Base-by-base conservation (phyloP, 768 basidiomycete species). In the Pleurotus platypus region DNA sequence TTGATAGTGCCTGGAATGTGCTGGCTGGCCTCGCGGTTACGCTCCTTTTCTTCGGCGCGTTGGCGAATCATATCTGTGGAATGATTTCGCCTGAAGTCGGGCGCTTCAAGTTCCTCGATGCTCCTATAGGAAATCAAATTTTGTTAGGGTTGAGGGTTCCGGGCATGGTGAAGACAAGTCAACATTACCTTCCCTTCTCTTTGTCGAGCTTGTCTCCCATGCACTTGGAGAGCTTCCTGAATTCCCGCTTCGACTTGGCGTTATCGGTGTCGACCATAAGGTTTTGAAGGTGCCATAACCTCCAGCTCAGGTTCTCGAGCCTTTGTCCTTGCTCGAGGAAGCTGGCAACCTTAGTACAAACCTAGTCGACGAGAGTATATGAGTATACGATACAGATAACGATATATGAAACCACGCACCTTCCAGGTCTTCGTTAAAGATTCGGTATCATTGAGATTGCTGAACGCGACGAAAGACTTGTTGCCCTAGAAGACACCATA, bases 141-240 rank as follows among this genome's bases (percentile, higher is more conserved):
- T 57, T 40, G 60, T 68, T 62, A 74, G 71, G 72, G 72, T 67
- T 61, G 50, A 72, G 72, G 71, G 70, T 70, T 71, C 9, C 22
- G 54, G 35, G 26, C 37, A 57, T 45, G 50, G 5, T 56, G 30
- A 27, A 22, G 39, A 82, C 90, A 11, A 35, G 30, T 35, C 30
- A 8, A 11, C 30, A 35, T 61, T 50, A 92, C 92, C 89, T 75
- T 67, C 92, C 92, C 74, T 92, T 93, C 75, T 94, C 92, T 75
- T 90, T 92, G 80, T 94, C 92, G 64, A 94, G 78, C 71, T 90
- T 92, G 77, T 94, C 92, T 61, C 92, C 83, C 92, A 94, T 94
- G 69, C 73, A 82, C 72, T 89, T 91, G 64, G 88, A 89, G 56
- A 94, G 84, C 65, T 90, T 92, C 76, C 87, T 90, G 79, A 94